Evolutionary conservation across 225 moss, liverwort and hornwort species (phyloP), one percentile per base, ranked within the genome.

Genomic region (Pseudoscleropodium purum): DNA sequence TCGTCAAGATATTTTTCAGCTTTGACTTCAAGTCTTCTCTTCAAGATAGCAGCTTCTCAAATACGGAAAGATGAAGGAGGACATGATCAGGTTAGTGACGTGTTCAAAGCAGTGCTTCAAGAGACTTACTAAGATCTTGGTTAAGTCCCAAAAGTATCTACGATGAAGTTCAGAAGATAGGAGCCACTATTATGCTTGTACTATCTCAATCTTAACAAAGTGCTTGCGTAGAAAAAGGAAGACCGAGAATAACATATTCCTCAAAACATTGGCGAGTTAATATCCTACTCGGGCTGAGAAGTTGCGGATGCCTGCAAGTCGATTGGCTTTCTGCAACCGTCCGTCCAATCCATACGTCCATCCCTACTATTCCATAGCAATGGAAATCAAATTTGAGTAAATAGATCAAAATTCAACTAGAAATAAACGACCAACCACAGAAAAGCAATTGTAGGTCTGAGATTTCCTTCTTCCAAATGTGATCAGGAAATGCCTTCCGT

Each of bases 341-440:
- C 99, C 99, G 88, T 99, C 96, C 85, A 97, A 89, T 82, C 93
- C 97, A 87, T 99, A 97, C 59, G 95, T 97, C 99, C 99, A 99
- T 81, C 99, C 99, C 97, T 97, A 93, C 81, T 66, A 85, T 89
- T 76, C 65, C 75, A 87, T 34, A 86, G 79, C n/a, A 63, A 88
- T 74, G 45, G 75, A 89, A 76, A 54, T 49, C 74, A 83, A 84
- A 20, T 84, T 75, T 83, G 62, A 90, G 90, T 47, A 70, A 72
- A 82, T 85, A 36, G 61, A 83, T 72, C 79, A 39, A 66, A 66
- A 39, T 75, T 56, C n/a, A 82, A 63, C 20, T 62, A 70, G 43
- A 81, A 36, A 36, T 18, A 49, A 18, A 79, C 76, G 70, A 31
- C 36, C 34, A 83, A 83, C 33, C 64, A 83, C 36, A 49, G 20